Conservation (phyloP, 2,329 filamentous ascomycete species). For the Microdochium paspali region DNA sequence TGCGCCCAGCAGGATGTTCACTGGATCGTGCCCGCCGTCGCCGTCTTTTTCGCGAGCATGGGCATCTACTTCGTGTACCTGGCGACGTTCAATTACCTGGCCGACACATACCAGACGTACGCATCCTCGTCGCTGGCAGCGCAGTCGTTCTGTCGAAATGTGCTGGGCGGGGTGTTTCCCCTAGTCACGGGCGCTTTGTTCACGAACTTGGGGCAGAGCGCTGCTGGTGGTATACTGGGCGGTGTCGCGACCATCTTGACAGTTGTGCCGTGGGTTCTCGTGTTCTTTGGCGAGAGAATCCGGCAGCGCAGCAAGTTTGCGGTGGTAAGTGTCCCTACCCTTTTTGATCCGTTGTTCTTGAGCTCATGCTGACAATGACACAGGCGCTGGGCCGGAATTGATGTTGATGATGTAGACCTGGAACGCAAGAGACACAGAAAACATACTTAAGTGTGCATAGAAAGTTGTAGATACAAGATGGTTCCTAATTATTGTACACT, state of each 20-base stretch:
- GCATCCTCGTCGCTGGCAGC: conserved; percentile 80
- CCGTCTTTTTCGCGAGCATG: conserved; percentile 67
- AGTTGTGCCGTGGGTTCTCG: conserved; percentile 77
- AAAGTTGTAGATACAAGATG: background rate
- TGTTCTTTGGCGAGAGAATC: conserved; percentile 70
- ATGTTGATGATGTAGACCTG: no score
- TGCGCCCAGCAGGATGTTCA: conserved; percentile 51
- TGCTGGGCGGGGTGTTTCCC: conserved; percentile 74
- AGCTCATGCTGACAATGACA: background rate
- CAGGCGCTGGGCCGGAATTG: background rate
- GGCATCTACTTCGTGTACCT: conserved; percentile 83
- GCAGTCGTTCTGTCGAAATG: conserved; percentile 77
- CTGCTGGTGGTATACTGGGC: conserved; percentile 67
- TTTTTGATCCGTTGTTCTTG: background rate
- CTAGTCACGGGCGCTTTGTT: conserved; percentile 70
- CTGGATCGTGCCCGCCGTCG: conserved; percentile 65
- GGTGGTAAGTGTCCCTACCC: conserved; percentile 29
- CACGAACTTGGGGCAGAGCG: conserved; percentile 56
- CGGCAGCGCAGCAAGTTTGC: conserved; percentile 70
- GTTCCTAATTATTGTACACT: no score
- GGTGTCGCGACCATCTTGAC: conserved; percentile 61
- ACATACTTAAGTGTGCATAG: background rate
- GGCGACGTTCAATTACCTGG: conserved; percentile 86
- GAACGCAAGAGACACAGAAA: background rate
- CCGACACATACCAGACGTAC: conserved; percentile 78